Evolutionary conservation across 1,284 basidiomycete species (phyloP).

Genomic region (Lignosus rhinocerotis): DNA sequence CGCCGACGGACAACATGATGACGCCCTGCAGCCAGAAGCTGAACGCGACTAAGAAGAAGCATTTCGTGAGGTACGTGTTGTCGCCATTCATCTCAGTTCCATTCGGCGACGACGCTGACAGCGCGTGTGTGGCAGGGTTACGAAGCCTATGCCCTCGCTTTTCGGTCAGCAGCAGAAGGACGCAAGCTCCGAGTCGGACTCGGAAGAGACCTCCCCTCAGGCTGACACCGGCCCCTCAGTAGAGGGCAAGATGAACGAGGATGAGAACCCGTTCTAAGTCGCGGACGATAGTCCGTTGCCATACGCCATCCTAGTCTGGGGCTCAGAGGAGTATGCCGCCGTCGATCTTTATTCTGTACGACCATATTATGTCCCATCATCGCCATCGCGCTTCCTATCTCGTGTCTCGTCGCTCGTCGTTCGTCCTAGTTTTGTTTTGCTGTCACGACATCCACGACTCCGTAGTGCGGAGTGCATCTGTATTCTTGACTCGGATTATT

Average conservation of each 20-base stretch:
- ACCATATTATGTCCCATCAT: conserved; percentile 18
- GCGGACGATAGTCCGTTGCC: background rate
- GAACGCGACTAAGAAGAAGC: conserved; percentile 86
- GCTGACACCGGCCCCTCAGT: conserved; percentile 29
- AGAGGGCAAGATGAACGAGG: conserved; percentile 28
- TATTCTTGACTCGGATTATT: conserved; percentile 18
- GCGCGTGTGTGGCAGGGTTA: conserved; percentile 38
- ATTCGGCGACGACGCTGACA: background rate
- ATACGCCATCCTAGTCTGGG: background rate
- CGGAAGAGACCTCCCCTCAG: conserved; percentile 31
- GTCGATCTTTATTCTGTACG: conserved; percentile 26
- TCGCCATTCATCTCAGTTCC: background rate
- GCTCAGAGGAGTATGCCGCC: conserved; percentile 5
- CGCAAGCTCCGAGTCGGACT: conserved; percentile 30
- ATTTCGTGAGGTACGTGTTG: conserved; percentile 76
- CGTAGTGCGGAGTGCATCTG: conserved; percentile 23
- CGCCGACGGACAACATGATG: conserved; percentile 92
- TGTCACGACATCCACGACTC: conserved; percentile 24
- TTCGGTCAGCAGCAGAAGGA: conserved; percentile 50
- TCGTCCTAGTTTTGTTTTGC: conserved; percentile 27
- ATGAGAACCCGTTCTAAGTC: conserved; percentile 34
- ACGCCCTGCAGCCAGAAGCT: conserved; percentile 91
- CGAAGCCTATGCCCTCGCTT: conserved; percentile 59
- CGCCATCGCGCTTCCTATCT: conserved; percentile 8
- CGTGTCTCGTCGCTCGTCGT: conserved; percentile 14